Base-by-base conservation (phyloP, 257 asterid genomes). In the Cinchona pubescens region DNA sequence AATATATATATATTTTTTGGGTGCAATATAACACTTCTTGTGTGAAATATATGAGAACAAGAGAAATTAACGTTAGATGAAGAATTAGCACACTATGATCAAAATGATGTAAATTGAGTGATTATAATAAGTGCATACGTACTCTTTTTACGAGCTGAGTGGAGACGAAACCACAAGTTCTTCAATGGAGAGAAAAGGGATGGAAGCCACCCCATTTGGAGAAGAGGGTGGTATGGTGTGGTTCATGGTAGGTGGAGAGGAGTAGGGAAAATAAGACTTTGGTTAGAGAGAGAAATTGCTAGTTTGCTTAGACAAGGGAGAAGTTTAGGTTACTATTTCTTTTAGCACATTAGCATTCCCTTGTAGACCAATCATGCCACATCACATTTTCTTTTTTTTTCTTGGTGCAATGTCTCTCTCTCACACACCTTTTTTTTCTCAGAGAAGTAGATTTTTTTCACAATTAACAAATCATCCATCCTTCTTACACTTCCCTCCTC, bases 181-280 rank as follows among this genome's bases (percentile, higher is more conserved):
- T 89, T 94, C 75, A 92, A 67, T 72, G 98, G 97, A 79, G 97
- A 90, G 90, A 94, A 76, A 88, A 92, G 92, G 88, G 97, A 90
- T 34, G 86, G 96, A 34, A 94, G 85, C 97, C 97, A 94, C 85
- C 97, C 90, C 98, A 91, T 93, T 53, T 66, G 72, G 82, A 74
- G 80, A 80, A 82, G 74, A 81, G 75, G 84, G 83, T 81, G 81
- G 87, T 77, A 79, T 64, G 81, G 87, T 77, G 79, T 64, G 81
- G 80, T 73, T 84, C 91, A 83, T 87, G 81, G 83, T 84, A 71
- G 86, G 87, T 83, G 84, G 49, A 68, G 64, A 55, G 61, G 79
- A 53, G 35, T 46, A 68, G 80, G 79, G 25, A 76, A 85, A 77
- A 88, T 76, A 83, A 71, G 85, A 53, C 42, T 58, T 67, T 65